A percentile compares a stretch with the other conserved stretches of the same genome.
Conservation (phyloP, 192 early-diverging fungal genomes). For the Umbelopsis vinacea region DNA sequence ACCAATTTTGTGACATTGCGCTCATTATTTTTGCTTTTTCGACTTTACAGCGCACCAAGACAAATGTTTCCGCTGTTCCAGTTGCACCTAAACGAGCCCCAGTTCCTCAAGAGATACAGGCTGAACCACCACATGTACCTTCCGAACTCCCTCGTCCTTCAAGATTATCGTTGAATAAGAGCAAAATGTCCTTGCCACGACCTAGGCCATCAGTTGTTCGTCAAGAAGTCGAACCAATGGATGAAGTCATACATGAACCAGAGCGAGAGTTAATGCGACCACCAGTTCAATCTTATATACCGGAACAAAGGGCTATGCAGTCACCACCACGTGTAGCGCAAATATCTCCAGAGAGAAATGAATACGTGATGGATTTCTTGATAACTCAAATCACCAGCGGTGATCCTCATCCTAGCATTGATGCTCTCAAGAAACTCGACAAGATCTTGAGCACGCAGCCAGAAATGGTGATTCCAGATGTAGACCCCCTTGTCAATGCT, state of each 20-base stretch:
- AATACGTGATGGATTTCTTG: slow-evolving; percentile 66
- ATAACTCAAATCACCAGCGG: slow-evolving; percentile 70
- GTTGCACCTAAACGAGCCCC: background rate
- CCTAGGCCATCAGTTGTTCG: slow-evolving; percentile 27
- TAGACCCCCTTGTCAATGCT: slow-evolving; percentile 70
- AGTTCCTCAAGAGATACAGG: background rate
- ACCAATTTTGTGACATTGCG: background rate
- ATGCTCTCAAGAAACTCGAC: slow-evolving; percentile 79
- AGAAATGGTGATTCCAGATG: slow-evolving; percentile 58
- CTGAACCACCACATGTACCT: slow-evolving; percentile 25
- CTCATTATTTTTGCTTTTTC: background rate
- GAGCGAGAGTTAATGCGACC: slow-evolving; percentile 7
- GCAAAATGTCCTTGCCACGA: slow-evolving; percentile 34
- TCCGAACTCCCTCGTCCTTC: slow-evolving; percentile 44
- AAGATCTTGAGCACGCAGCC: slow-evolving; percentile 57
- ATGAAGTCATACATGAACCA: slow-evolving; percentile 35
- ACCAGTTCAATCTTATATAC: slow-evolving; percentile 2
- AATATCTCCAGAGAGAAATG: slow-evolving; percentile 41
- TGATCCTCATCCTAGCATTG: slow-evolving; percentile 67
- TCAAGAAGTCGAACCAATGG: slow-evolving; percentile 43
- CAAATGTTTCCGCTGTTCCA: background rate
- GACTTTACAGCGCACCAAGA: slow-evolving; percentile 13
- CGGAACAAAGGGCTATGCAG: slow-evolving; percentile 14
- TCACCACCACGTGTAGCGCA: slow-evolving; percentile 33
- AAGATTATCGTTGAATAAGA: slow-evolving; percentile 42